Percentiles rank a stretch among this genome's conserved stretches.
phyloP scores from a whole-genome alignment of 2,329 filamentous ascomycete genomes.

The Hypoxylon sp. region DNA sequence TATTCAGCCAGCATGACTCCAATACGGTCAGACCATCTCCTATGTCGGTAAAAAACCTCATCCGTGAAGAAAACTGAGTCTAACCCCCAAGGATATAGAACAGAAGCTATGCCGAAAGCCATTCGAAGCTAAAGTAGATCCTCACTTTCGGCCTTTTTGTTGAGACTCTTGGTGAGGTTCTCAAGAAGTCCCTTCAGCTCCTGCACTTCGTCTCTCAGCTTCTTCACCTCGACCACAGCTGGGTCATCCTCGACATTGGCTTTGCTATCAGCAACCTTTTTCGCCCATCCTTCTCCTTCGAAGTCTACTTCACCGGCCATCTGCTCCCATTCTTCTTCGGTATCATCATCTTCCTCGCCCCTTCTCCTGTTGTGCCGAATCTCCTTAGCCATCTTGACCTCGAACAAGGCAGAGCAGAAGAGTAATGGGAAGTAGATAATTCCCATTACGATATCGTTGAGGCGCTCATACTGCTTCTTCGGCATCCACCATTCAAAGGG shows the following conservation, averaged over 20 bases:
- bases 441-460: slow-evolving; percentile 93
- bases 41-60: background rate
- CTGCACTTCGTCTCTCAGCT: slow-evolving; percentile 71
- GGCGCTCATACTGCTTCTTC: slow-evolving; percentile 77
- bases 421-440: slow-evolving; percentile 88
- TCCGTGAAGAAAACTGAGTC: background rate
- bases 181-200: slow-evolving; percentile 67
- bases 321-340: slow-evolving; percentile 94
- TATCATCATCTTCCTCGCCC: slow-evolving; percentile 92
- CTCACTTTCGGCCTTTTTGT: slow-evolving; percentile 39
- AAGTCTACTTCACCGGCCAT: slow-evolving; percentile 80
- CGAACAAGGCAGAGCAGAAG: slow-evolving; percentile 80
- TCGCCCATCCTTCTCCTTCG: slow-evolving; percentile 86
- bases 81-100: background rate
- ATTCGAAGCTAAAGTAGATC: slow-evolving; percentile 33
- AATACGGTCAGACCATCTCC: background rate
- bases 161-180: slow-evolving; percentile 45
- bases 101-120: background rate
- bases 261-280: slow-evolving; percentile 80
- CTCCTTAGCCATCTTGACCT: slow-evolving; percentile 74
- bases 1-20: background rate
- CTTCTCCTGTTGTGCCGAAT: slow-evolving; percentile 81
- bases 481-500: slow-evolving; percentile 97
- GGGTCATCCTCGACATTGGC: slow-evolving; percentile 87
- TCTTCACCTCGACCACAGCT: slow-evolving; percentile 77